Base-by-base conservation (phyloP, 495 filamentous ascomycete species). In the Aspergillus taichungensis region DNA sequence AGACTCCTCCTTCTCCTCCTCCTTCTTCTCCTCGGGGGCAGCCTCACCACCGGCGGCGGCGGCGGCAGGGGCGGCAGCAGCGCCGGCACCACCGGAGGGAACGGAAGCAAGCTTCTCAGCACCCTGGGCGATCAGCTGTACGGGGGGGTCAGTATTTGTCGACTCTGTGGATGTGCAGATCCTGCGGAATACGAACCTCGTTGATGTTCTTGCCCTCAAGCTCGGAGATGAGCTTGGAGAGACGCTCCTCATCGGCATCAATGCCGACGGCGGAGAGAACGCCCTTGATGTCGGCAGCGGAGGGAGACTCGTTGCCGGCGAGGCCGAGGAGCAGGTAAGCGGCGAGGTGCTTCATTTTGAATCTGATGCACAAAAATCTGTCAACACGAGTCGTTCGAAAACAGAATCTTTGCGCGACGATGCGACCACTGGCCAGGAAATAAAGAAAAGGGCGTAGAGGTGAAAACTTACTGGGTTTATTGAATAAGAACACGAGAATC, bases 301-400 rank as follows among this genome's bases (percentile, higher is more conserved):
- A 89, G 55, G 92, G 92, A 42, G 80, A 80, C 74, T 78, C 75
- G 78, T 97, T 98, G 75, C 92, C 92, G 63, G 79, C 92, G 56
- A 97, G 81, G 76, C 74, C 74, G 71, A 96, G 84, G 67, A 98
- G 92, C 60, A 98, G 87, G 82, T 95, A 98, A 64, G 92, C 90
- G 66, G 92, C 94, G 75, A 98, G 85, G 75, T 97, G 83, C 90
- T 97, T 98, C 92, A 98, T 98, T 87, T 83, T 91, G 74, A 71
- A 61, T 68, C 56, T 69, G 45, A 34, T 40, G 45, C 46, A 38
- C 50, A 49, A 42, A 47, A 48, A 30, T 47, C 35, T 50, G 56
- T 46, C 24, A 53, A 24, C 18, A 24, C 18, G 18, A 24, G 18
- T 24, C 18, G 18, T 37, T 45, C 37, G 27, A 47, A 48, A 51